Percentiles rank a stretch among this genome's conserved stretches.
Conservation (phyloP, 176 grass and related monocot species). For the Oryza rufipogon region DNA sequence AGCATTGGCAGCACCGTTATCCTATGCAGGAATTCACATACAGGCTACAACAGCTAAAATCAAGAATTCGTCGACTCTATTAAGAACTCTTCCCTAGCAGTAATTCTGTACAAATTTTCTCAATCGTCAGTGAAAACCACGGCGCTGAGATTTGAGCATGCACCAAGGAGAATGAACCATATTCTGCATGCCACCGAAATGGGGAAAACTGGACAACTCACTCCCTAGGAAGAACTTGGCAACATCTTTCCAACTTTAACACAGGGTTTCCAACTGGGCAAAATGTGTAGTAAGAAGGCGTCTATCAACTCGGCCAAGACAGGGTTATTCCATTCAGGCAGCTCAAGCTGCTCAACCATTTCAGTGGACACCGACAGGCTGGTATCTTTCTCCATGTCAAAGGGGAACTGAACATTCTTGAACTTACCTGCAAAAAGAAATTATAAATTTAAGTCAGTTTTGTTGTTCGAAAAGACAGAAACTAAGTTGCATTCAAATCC, state of each 20-base stretch:
- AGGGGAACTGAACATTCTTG: conserved; percentile 33
- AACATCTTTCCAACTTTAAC: conserved; percentile 10
- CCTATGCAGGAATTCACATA: no score
- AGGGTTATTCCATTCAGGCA: conserved; percentile 31
- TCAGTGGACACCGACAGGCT: conserved; percentile 41
- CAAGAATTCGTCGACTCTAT: neutral
- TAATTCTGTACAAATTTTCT: neutral
- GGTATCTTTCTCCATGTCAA: conserved; percentile 45
- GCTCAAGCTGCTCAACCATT: conserved; percentile 44
- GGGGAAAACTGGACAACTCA: neutral
- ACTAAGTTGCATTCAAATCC: neutral
- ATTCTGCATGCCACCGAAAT: neutral
- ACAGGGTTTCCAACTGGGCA: conserved; percentile 38
- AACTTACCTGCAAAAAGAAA: conserved; percentile 39
- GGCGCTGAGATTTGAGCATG: neutral
- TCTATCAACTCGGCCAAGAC: conserved; percentile 55
- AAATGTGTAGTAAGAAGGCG: conserved; percentile 44
- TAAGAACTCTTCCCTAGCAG: neutral
- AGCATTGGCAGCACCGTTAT: no score
- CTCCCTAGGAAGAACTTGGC: neutral
- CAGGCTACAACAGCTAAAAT: neutral
- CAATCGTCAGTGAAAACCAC: conserved; percentile 3
- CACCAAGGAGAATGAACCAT: neutral
- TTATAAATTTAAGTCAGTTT: neutral
- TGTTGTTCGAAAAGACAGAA: neutral